Evolutionary conservation across 2,329 filamentous ascomycete species (phyloP).

Genomic region (Colletotrichum euphorbiae): DNA sequence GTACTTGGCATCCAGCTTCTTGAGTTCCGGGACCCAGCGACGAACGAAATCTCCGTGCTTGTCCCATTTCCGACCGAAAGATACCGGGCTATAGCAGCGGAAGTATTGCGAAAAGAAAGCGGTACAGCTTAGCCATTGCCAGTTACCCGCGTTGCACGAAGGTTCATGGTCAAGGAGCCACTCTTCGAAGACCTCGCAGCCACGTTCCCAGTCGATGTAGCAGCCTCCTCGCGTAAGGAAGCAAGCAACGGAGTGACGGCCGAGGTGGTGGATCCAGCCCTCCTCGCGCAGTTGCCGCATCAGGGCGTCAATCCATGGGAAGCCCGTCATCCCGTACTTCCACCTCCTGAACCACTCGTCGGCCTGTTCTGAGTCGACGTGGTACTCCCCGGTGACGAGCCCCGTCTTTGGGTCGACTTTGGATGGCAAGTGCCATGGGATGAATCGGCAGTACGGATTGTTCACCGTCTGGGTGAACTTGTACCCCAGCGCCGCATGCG

Average conservation of each 20-base stretch:
- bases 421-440: slow-evolving; percentile 82
- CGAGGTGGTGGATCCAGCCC: slow-evolving; percentile 85
- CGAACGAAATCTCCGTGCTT: slow-evolving; percentile 73
- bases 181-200: slow-evolving; percentile 82
- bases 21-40: slow-evolving; percentile 75
- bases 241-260: slow-evolving; percentile 81
- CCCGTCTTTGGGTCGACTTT: slow-evolving; percentile 60
- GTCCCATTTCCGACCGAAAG: slow-evolving; percentile 83
- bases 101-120: slow-evolving; percentile 82
- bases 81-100: slow-evolving; percentile 76
- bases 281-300: slow-evolving; percentile 80
- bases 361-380: slow-evolving; percentile 71
- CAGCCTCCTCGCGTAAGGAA: slow-evolving; percentile 85
- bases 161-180: slow-evolving; percentile 80
- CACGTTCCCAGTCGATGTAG: slow-evolving; percentile 83
- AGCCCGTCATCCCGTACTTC: slow-evolving; percentile 77
- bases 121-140: slow-evolving; percentile 82
- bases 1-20: slow-evolving; percentile 71
- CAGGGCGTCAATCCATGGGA: slow-evolving; percentile 83
- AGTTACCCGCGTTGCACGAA: slow-evolving; percentile 80
- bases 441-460: slow-evolving; percentile 77
- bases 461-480: slow-evolving; percentile 72
- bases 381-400: slow-evolving; percentile 68
- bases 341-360: slow-evolving; percentile 76
- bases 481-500: slow-evolving; percentile 75